These are phyloP conservation scores for Chlamydomonas sp. DNA, from an alignment of 139 green algal genomes.

Conservation along the genomic window DNA sequence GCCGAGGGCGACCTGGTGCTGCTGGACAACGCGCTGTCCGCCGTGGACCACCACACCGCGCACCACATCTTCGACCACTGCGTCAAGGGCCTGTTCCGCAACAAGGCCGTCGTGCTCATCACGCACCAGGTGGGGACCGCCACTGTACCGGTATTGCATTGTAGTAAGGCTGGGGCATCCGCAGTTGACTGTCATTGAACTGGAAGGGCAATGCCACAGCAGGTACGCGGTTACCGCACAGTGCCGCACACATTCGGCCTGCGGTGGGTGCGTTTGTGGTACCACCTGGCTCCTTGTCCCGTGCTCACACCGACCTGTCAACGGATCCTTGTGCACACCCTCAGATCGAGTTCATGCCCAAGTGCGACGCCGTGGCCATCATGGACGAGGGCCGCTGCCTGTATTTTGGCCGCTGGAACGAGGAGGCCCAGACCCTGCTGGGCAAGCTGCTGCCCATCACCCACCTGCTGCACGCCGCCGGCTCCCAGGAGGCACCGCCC, in stretches of 20 bases:
- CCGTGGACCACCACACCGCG: conserved; percentile 60
- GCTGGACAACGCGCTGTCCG: conserved; percentile 62
- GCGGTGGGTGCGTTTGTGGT: no score
- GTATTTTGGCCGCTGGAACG: conserved; percentile 72
- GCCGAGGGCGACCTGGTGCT: conserved; percentile 52
- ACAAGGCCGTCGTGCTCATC: conserved; percentile 54
- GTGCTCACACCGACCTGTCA: not conserved
- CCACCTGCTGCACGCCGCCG: conserved; percentile 60
- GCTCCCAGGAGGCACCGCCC: conserved; percentile 36
- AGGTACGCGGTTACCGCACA: not conserved
- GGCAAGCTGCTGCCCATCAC: conserved; percentile 48
- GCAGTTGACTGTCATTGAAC: no score
- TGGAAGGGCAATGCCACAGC: no score
- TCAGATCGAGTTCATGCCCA: conserved; percentile 47
- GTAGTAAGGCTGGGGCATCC: no score
- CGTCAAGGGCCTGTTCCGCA: conserved; percentile 47
- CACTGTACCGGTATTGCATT: no score
- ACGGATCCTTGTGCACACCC: no score
- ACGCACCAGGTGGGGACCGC: conserved; percentile 55
- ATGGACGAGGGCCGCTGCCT: conserved; percentile 58
- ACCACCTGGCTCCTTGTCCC: no score
- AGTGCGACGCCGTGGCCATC: conserved; percentile 59
- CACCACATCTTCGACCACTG: conserved; percentile 58
- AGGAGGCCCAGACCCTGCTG: conserved; percentile 51
- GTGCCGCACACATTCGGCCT: no score